Conservation (phyloP, 208 protist species). For the Crithidia mellificae region DNA sequence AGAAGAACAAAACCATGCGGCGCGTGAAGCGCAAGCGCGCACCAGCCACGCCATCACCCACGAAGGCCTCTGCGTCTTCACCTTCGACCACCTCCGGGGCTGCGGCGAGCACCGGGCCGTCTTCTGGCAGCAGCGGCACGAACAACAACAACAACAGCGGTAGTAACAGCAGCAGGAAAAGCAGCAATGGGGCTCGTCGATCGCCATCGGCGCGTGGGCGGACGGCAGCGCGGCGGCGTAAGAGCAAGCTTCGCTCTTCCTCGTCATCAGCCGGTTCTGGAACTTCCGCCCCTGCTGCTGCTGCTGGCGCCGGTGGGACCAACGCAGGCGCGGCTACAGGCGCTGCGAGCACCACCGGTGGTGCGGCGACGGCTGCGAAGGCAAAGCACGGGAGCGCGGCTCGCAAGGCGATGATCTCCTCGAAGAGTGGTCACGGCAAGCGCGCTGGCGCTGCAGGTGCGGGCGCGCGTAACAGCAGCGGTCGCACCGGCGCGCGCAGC, state of each 20-base stretch:
- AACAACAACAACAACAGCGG: too few relatives aligned
- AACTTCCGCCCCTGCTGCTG: background rate
- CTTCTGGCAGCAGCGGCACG: background rate
- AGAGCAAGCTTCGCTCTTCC: conserved; percentile 6
- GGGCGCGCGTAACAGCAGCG: background rate
- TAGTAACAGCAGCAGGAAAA: background rate
- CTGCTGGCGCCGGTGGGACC: background rate
- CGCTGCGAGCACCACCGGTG: background rate
- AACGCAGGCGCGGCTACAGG: too few relatives aligned
- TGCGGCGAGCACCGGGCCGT: background rate
- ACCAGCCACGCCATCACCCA: background rate
- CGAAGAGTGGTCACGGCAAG: background rate
- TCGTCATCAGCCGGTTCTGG: background rate
- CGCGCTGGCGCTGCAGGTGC: background rate
- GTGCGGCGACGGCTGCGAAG: background rate
- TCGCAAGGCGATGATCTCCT: background rate
- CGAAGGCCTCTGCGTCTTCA: background rate
- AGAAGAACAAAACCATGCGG: conserved; percentile 15
- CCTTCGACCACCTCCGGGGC: background rate
- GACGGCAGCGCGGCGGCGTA: conserved; percentile 11
- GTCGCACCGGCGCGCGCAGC: background rate
- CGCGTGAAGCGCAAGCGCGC: conserved; percentile 27
- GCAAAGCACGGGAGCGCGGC: background rate
- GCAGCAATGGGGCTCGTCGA: background rate
- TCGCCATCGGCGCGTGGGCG: conserved; percentile 3